Conservation (phyloP, 768 basidiomycete genomes). For the Suillus fuscotomentosus region DNA sequence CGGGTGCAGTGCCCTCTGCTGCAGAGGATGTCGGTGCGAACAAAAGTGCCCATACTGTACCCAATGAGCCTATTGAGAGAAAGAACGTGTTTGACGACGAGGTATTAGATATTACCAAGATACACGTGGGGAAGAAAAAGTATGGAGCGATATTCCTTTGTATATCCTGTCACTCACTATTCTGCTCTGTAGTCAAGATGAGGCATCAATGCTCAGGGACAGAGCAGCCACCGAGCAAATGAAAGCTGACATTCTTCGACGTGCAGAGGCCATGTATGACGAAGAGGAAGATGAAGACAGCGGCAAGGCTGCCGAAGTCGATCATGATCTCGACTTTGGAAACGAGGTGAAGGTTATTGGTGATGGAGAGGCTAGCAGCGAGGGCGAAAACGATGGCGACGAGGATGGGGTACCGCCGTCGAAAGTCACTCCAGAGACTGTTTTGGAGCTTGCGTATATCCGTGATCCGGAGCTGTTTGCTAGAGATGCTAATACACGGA, state of each 20-base stretch:
- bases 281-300: constrained; percentile 62
- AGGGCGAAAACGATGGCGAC: constrained; percentile 32
- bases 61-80: constrained; percentile 39
- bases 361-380: constrained; percentile 54
- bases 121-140: constrained; percentile 69
- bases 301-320: constrained; percentile 25
- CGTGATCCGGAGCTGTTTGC: constrained; percentile 74
- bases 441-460: constrained; percentile 77
- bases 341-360: constrained; percentile 52
- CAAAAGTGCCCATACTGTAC: not conserved
- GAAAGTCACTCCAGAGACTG: constrained; percentile 47
- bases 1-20: constrained; percentile 40
- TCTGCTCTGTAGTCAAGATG: constrained; percentile 40
- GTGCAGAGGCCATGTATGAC: constrained; percentile 63
- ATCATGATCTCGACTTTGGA: constrained; percentile 56
- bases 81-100: constrained; percentile 78
- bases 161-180: constrained; percentile 7
- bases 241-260: constrained; percentile 80
- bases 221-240: constrained; percentile 64
- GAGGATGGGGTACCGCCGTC: constrained; percentile 19
- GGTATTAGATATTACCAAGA: constrained; percentile 55
- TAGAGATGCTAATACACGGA: constrained; percentile 68
- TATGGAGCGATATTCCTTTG: constrained; percentile 28
- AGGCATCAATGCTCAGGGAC: constrained; percentile 49
- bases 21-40: constrained; percentile 7